Evolutionary conservation across 768 basidiomycete genomes (phyloP), one percentile per base, ranked within the genome.

Genomic region (Boletus speciosus): DNA sequence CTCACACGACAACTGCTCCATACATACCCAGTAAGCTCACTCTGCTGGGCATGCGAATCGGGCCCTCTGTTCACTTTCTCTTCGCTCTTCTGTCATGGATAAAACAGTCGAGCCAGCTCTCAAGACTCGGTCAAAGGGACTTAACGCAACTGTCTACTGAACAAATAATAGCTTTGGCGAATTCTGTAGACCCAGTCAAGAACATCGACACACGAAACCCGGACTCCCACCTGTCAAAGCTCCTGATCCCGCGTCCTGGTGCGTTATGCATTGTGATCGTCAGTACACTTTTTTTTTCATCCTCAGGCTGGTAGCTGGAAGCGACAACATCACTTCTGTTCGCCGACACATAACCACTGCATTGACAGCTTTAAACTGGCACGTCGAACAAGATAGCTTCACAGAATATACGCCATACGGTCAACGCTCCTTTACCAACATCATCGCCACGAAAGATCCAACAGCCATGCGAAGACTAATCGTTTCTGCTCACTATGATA

Each of bases 361-460:
- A 0, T 74, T 98, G 60, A 79, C 79, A 63, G 75, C 76, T 16
- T 74, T 96, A 46, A 79, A 88, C 16, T 98, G 96, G 96, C 83
- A 94, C 55, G 72, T 94, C 47, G 93, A 97, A 65, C 81, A 86
- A 64, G 94, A 97, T 63, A 73, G 77, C 23, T 98, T 98, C 74
- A 81, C 75, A 6, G 86, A 78, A 47, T 65, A 73, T 16, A 98
- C 97, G 2, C 97, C 97, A 1, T 81, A 88, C 58, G 97, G 96
- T 5, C 63, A 67, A 32, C 90, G 82, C 62, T 74, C 75, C 37
- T 96, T 99, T 68, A 86, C 84, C 14, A 99, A 99, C 73, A 77
- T 98, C 47, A 86, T 98, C 59, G 96, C 93, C 32, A 98, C 97
- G 11, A 97, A 97, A 68, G 88, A 98, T 66, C 90, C 90, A n/a